Evolutionary conservation across 805 yeast species (phyloP), one percentile per base, ranked within the genome.

Genomic region (Ogataea neopini): DNA sequence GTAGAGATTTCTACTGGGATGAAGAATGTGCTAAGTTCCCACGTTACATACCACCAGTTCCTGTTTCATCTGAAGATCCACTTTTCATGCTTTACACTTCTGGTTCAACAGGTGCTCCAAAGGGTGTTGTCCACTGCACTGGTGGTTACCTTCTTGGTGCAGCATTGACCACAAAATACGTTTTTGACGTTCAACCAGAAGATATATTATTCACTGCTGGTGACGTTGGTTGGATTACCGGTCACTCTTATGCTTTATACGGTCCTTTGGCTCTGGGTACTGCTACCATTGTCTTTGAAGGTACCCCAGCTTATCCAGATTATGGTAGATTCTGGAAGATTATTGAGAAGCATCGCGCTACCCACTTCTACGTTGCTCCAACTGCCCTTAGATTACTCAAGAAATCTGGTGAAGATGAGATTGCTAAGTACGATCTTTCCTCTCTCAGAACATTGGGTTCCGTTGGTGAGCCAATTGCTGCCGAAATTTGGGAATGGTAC

Each of bases 401-500:
- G 66, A 69, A 68, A 48, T 95, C 95, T 44, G 99, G 99, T 60
- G 88, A 88, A 66, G 79, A 81, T 41, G 87, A 77, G 65, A 88
- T 94, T 64, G 81, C 77, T 51, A 82, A 85, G 58, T 89, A 84
- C 66, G 94, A 90, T 67, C 79, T 90, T 54, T 79, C 86, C 17
- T 83, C 95, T n/a, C 71, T 94, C 62, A 85, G 98, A 69, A 89
- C 90, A 17, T 77, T 92, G 56, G 99, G 99, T 50, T 88, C 97
- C 14, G 99, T 92, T 43, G 99, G 99, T 68, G 99, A 94, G 75
- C 98, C 99, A 58, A 92, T 92, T 68, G 95, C 97, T 40, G 89
- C 96, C 50, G 99, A 94, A 68, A 83, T 94, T 58, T 94, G 98
- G 98, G 95, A 89, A 68, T 94, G 99, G 99, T 94, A 94, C 72